These are phyloP conservation scores for Trichoderma aggressivum DNA, from an alignment of 2,329 filamentous ascomycete genomes.

Conservation along the genomic window DNA sequence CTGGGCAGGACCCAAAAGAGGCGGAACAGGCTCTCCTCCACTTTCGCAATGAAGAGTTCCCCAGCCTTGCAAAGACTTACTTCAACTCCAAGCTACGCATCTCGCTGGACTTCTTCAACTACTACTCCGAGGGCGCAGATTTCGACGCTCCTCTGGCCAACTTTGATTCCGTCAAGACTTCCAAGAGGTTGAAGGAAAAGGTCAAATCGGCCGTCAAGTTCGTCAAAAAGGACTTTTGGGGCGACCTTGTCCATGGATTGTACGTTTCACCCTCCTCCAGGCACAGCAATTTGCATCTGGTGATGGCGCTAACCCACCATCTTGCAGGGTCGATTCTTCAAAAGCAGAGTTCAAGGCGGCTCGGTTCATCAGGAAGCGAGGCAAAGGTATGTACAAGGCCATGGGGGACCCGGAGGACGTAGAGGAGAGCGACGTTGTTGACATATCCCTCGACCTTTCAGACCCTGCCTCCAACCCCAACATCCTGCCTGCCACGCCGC, in stretches of 20 bases:
- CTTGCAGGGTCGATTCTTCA: background rate
- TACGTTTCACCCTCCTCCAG: background rate
- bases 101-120: constrained; percentile 18
- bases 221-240: constrained; percentile 15
- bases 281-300: background rate
- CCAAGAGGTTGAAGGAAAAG: constrained; percentile 13
- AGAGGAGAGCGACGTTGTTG: background rate
- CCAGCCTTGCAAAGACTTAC: constrained; percentile 11
- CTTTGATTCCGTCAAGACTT: constrained; percentile 16
- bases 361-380: constrained; percentile 17
- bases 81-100: constrained; percentile 12
- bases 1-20: constrained; percentile 15
- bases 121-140: constrained; percentile 13
- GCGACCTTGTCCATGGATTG: constrained; percentile 18
- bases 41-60: constrained; percentile 18
- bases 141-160: constrained; percentile 6
- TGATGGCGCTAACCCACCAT: background rate
- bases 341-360: constrained; percentile 16
- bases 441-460: constrained; percentile 12
- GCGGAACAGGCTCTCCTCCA: constrained; percentile 7
- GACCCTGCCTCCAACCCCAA: constrained; percentile 15
- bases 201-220: constrained; percentile 3
- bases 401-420: constrained; percentile 7
- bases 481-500: constrained; percentile 3
- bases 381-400: constrained; percentile 17